phyloP scores from a whole-genome alignment of 2,329 filamentous ascomycete species.

The Podosphaera fusca region DNA sequence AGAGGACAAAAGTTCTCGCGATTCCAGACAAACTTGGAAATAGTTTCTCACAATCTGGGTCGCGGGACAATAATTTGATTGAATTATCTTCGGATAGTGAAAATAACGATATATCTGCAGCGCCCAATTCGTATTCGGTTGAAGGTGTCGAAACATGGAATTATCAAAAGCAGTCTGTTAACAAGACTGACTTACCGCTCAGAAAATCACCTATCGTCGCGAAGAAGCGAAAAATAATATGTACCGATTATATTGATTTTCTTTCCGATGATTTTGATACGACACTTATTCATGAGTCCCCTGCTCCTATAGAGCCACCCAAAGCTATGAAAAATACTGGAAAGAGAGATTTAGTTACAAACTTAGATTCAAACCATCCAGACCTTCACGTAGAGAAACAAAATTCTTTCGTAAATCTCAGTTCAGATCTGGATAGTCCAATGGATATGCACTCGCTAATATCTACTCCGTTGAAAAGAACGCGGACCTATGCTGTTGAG shows the following conservation, averaged over 20 bases:
- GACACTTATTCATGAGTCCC: slow-evolving; percentile 1
- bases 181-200: background rate
- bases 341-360: no score
- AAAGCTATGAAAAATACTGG: no score
- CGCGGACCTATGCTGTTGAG: no score
- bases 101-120: background rate
- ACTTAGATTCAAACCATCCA: slow-evolving; percentile 1
- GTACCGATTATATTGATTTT: slow-evolving; percentile 2
- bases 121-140: background rate
- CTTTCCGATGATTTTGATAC: slow-evolving; percentile 7
- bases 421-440: background rate
- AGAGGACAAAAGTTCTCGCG: background rate
- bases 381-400: background rate
- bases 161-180: background rate
- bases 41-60: background rate
- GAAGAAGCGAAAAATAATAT: background rate
- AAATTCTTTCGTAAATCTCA: background rate
- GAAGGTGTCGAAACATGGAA: background rate
- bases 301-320: background rate
- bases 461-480: slow-evolving; percentile 13
- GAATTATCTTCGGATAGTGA: background rate
- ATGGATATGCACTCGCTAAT: slow-evolving; percentile 14
- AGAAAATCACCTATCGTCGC: background rate
- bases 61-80: background rate
- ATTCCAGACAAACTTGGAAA: background rate